phyloP scores from a whole-genome alignment of 225 moss, liverwort and hornwort species.

The Asterella californica region DNA sequence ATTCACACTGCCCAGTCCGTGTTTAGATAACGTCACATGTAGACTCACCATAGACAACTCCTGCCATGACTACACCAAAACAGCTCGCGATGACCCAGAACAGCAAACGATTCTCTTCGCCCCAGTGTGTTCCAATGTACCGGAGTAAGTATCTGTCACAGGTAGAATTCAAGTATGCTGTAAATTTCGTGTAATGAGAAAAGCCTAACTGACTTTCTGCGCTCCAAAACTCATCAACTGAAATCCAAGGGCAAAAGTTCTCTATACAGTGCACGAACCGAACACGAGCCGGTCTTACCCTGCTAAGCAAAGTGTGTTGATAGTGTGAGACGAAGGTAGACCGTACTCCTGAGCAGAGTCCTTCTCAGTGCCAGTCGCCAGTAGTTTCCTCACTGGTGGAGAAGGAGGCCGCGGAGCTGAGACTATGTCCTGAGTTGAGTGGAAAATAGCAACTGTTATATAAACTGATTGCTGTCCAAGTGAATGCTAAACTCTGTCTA shows the following conservation, averaged over 20 bases:
- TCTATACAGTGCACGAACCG: not conserved
- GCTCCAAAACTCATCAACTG: not conserved
- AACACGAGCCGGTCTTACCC: not conserved
- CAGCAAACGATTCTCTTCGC: constrained; percentile 32
- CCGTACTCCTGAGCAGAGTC: constrained; percentile 72
- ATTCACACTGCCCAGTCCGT: not conserved
- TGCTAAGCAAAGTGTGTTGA: constrained; percentile 66
- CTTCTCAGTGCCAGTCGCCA: constrained; percentile 54
- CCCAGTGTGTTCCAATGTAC: constrained; percentile 43
- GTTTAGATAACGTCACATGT: not conserved
- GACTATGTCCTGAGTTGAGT: constrained; percentile 55
- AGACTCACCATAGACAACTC: constrained; percentile 68
- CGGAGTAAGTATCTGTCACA: constrained; percentile 56
- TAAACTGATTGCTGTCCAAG: no score
- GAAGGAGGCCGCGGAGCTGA: constrained; percentile 83
- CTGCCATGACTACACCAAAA: constrained; percentile 39
- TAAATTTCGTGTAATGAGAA: not conserved
- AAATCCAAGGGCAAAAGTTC: not conserved
- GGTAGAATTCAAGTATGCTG: not conserved
- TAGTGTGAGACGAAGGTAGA: constrained; percentile 81
- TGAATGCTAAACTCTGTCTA: no score
- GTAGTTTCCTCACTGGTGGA: constrained; percentile 64
- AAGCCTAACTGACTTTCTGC: not conserved
- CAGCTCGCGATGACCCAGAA: constrained; percentile 34
- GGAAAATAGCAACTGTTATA: not conserved